Base-by-base conservation (phyloP, 1,284 basidiomycete genomes). In the Exobasidium rhododendri region DNA sequence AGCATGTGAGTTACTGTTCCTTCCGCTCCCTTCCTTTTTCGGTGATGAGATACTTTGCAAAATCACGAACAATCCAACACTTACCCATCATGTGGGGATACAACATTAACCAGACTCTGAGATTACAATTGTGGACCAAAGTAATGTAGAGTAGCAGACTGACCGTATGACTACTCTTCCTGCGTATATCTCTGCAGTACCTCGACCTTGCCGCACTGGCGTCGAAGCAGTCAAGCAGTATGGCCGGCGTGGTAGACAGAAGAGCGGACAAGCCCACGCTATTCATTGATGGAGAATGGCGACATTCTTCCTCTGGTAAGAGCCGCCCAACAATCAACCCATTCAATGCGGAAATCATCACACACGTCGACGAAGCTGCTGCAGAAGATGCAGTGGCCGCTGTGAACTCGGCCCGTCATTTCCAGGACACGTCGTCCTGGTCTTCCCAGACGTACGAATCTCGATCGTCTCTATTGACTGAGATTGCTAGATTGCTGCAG, bases 261-360 rank as follows among this genome's bases (percentile, higher is more conserved):
- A 40, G 26, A 26, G 55, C 63, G 43, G 20, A 56, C 7, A 29
- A 59, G 59, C 77, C 77, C n/a, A 79, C 77, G 29, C 68, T 79
- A 24, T 78, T 66, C 63, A 78, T 79, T 51, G 65, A 78, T 43
- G 77, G 77, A 58, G 60, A 74, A 58, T 79, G 77, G 77, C 58
- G 59, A 24, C 63, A 70, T 44, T 64, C 74, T 3, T 68, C 67
- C 45, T 58, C 62, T 7, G 71, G 74, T 30, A 59, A 72, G 54
- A 71, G 69, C 13, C 66, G 77, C 35, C 63, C 71, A 35, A 74
- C 69, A 46, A 73, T 75, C 70, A 75, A 77, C 51, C 77, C 77
- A 3, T 75, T 60, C 51, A 71, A 77, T 51, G 63, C 51, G n/a
- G 64, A 62, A 7, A 66, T 67, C 1, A 67, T 78, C 56, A 65